Percentiles rank a stretch among this genome's conserved stretches.
phyloP scores from a whole-genome alignment of 1,139 yeast species.

The Candida gigantensis region DNA sequence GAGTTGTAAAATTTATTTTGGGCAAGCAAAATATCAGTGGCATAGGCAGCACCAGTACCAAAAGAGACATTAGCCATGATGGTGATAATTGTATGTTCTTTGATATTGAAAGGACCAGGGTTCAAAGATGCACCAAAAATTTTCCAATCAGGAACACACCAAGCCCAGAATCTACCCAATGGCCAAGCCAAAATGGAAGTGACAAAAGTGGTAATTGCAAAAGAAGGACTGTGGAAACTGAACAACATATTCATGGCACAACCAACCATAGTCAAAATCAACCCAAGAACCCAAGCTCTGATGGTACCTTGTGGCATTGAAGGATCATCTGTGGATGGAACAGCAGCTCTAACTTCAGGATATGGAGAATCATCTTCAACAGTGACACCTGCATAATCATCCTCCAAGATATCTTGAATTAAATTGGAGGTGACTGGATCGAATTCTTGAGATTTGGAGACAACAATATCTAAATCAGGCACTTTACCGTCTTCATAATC shows the following conservation, averaged over 20 bases:
- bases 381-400: slow-evolving; percentile 44
- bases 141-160: slow-evolving; percentile 42
- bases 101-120: slow-evolving; percentile 65
- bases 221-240: slow-evolving; percentile 58
- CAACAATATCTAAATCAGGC: slow-evolving; percentile 21
- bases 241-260: slow-evolving; percentile 62
- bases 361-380: slow-evolving; percentile 62
- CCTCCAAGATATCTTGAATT: slow-evolving; percentile 28
- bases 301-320: slow-evolving; percentile 58
- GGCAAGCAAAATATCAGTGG: slow-evolving; percentile 59
- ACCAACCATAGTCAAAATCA: slow-evolving; percentile 58
- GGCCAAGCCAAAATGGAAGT: slow-evolving; percentile 67
- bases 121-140: slow-evolving; percentile 49
- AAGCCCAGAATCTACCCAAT: slow-evolving; percentile 54
- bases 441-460: slow-evolving; percentile 35
- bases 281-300: slow-evolving; percentile 60
- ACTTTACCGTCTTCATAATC: slow-evolving; percentile 23
- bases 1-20: slow-evolving; percentile 52
- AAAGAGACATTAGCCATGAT: slow-evolving; percentile 53
- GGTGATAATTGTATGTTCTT: slow-evolving; percentile 66
- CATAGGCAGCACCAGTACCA: slow-evolving; percentile 62
- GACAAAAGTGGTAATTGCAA: slow-evolving; percentile 54
- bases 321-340: slow-evolving; percentile 61
- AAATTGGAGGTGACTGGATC: slow-evolving; percentile 37
- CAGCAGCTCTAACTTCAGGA: slow-evolving; percentile 71